Evolutionary conservation across 2,329 filamentous ascomycete genomes (phyloP).

Genomic region (Hypoxylon sp.): DNA sequence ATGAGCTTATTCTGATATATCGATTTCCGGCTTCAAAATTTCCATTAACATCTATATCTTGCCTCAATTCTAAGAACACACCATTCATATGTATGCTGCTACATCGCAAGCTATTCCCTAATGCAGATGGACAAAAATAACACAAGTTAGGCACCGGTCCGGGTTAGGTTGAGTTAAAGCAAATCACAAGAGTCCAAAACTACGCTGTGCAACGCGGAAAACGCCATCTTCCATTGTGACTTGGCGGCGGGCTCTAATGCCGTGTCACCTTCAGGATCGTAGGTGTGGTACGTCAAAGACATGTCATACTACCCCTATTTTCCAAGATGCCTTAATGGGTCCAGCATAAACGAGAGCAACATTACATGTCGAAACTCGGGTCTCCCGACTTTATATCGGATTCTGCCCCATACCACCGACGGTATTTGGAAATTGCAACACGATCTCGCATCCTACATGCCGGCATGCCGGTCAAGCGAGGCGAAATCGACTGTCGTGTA

Average conservation of each 20-base stretch:
- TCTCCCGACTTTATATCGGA: conserved; percentile 22
- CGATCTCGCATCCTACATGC: conserved; percentile 33
- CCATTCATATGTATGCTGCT: conserved; percentile 8
- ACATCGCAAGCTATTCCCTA: conserved; percentile 18
- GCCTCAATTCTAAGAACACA: conserved; percentile 14
- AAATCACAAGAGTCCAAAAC: conserved; percentile 15
- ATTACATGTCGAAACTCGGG: conserved; percentile 26
- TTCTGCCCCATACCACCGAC: conserved; percentile 14
- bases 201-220: conserved; percentile 2
- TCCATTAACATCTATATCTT: conserved; percentile 1
- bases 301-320: conserved; percentile 11
- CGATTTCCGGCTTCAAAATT: conserved; percentile 6
- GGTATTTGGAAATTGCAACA: conserved; percentile 22
- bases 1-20: conserved; percentile 12
- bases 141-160: conserved; percentile 15
- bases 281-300: conserved; percentile 19
- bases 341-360: conserved; percentile 18
- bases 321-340: neutral
- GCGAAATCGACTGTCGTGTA: conserved; percentile 6
- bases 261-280: conserved; percentile 18
- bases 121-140: conserved; percentile 12
- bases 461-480: conserved; percentile 24
- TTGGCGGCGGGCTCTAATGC: conserved; percentile 23
- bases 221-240: conserved; percentile 4
- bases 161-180: conserved; percentile 1